A percentile compares a stretch with the other conserved stretches of the same genome.
Evolutionary conservation across 768 basidiomycete species (phyloP).

Genomic region (Exsudoporus frostii): DNA sequence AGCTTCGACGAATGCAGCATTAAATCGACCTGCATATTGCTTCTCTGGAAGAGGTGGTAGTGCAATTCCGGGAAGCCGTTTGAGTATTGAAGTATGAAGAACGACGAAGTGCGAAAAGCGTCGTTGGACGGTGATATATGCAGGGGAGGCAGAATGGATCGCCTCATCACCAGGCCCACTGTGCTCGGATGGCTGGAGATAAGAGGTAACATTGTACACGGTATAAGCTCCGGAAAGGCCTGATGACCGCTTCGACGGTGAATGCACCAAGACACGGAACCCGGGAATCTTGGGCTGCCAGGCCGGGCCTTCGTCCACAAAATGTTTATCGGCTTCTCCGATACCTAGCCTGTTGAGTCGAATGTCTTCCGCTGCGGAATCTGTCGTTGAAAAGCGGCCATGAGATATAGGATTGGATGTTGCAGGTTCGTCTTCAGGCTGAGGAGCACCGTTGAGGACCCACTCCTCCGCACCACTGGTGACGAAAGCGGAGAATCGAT

Average conservation of each 20-base stretch:
- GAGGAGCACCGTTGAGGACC: constrained; percentile 60
- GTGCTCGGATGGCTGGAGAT: constrained; percentile 15
- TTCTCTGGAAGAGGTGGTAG: constrained; percentile 85
- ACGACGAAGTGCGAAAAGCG: constrained; percentile 85
- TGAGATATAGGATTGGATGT: constrained; percentile 22
- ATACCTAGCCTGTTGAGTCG: constrained; percentile 40
- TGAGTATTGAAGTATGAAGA: constrained; percentile 66
- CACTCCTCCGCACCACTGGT: constrained; percentile 84
- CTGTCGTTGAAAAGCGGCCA: constrained; percentile 26
- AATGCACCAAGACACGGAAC: constrained; percentile 75
- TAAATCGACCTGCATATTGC: constrained; percentile 79
- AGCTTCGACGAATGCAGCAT: constrained; percentile 78
- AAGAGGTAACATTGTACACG: constrained; percentile 70
- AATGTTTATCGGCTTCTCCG: constrained; percentile 65
- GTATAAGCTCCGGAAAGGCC: constrained; percentile 69
- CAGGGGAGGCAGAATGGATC: constrained; percentile 35
- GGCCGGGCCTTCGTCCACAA: constrained; percentile 62
- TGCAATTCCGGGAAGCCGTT: constrained; percentile 70
- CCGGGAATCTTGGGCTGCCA: constrained; percentile 75
- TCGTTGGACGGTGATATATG: constrained; percentile 70
- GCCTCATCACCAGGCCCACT: constrained; percentile 18
- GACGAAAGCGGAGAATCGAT: constrained; percentile 85
- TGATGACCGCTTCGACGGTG: constrained; percentile 72
- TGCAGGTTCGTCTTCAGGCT: constrained; percentile 30
- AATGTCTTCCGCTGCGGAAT: constrained; percentile 41